Evolutionary conservation across 257 asterid genomes (phyloP).

Genomic region (Hygrophila difformis): DNA sequence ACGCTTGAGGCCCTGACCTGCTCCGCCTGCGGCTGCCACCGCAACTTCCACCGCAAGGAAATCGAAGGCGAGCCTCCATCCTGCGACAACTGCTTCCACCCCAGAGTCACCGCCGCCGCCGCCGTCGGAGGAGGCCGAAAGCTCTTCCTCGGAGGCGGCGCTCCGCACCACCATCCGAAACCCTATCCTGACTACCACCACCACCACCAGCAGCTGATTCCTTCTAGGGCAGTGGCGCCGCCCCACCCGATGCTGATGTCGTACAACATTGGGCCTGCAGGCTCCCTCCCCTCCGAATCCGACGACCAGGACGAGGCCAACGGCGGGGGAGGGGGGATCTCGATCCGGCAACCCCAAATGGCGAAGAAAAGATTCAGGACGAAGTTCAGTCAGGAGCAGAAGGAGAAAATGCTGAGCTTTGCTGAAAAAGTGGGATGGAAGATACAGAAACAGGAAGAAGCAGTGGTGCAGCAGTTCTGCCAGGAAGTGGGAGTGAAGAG

Average conservation of each 20-base stretch:
- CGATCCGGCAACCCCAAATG: conserved; percentile 25
- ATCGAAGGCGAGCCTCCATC: conserved; percentile 38
- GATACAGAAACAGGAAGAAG: conserved; percentile 74
- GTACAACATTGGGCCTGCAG: conserved; percentile 27
- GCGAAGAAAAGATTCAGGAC: conserved; percentile 77
- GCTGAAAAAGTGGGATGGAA: conserved; percentile 96
- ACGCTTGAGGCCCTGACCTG: conserved; percentile 67
- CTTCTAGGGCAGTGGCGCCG: conserved; percentile 19
- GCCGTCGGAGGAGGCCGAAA: too few relatives aligned
- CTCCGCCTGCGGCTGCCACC: conserved; percentile 84
- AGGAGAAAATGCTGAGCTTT: conserved; percentile 76
- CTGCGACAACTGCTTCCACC: background rate
- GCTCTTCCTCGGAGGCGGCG: background rate
- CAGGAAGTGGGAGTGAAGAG: conserved; percentile 75
- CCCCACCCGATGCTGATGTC: conserved; percentile 67
- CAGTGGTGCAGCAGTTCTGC: conserved; percentile 72
- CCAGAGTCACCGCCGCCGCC: too few relatives aligned
- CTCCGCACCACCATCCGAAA: background rate
- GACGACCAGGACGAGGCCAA: conserved; percentile 46
- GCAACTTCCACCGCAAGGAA: conserved; percentile 85
- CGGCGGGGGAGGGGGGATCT: background rate
- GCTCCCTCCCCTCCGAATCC: conserved; percentile 38
- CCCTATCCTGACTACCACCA: background rate
- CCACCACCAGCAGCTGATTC: conserved; percentile 18
- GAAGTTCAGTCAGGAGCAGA: conserved; percentile 69